phyloP scores from a whole-genome alignment of 306 rosid species.

The Trifolium pratense region DNA sequence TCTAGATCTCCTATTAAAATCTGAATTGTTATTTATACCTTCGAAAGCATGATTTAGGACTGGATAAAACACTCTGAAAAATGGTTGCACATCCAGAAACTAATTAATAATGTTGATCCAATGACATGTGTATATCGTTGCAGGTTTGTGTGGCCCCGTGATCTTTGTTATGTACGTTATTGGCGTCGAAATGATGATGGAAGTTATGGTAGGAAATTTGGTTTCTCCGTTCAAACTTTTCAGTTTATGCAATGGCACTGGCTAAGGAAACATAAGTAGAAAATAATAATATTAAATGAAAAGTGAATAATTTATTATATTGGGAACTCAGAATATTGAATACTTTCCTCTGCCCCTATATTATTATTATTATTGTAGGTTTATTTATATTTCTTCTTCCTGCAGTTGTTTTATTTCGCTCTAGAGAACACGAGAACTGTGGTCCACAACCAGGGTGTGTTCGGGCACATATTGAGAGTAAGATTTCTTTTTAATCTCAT shows the following conservation, averaged over 20 bases:
- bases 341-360: conserved; percentile 8
- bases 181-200: conserved; percentile 99
- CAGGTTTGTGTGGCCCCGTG: conserved; percentile 99
- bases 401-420: conserved; percentile 94
- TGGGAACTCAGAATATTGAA: conserved; percentile 8
- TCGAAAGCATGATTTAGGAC: conserved; percentile 21
- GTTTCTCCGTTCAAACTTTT: conserved; percentile 24
- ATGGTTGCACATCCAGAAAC: conserved; percentile 12
- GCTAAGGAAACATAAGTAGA: conserved; percentile 12
- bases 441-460: conserved; percentile 95
- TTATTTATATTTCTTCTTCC: conserved; percentile 43
- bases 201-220: conserved; percentile 76
- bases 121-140: conserved; percentile 38
- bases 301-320: conserved; percentile 14
- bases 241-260: background rate
- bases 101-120: conserved; percentile 26
- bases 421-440: conserved; percentile 93
- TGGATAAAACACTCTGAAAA: conserved; percentile 17
- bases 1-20: conserved; percentile 24
- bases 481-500: conserved; percentile 47
- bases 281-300: conserved; percentile 15
- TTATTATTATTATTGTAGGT: conserved; percentile 34
- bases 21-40: conserved; percentile 13
- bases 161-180: conserved; percentile 96
- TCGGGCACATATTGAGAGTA: conserved; percentile 98